Evolutionary conservation across 352 stramenopile species (phyloP).

Genomic region (Pythium sp.): DNA sequence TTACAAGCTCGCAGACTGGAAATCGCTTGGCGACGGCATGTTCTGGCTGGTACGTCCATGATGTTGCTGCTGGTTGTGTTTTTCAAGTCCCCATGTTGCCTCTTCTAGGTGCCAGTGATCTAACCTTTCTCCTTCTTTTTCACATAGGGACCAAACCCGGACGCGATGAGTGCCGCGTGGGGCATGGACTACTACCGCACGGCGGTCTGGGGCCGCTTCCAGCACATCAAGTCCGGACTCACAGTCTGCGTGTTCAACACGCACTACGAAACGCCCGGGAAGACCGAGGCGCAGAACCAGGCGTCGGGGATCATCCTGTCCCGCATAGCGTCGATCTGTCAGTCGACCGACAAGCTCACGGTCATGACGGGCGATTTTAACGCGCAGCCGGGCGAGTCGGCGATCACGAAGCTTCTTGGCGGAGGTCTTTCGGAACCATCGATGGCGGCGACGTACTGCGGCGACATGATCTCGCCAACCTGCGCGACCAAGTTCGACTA

Average conservation of each 20-base stretch:
- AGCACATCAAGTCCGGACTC: constrained; percentile 51
- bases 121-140: neutral
- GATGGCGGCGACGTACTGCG: constrained; percentile 59
- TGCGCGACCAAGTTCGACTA: constrained; percentile 79
- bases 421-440: constrained; percentile 44
- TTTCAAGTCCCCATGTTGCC: neutral
- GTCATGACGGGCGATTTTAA: constrained; percentile 74
- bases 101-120: too few relatives aligned
- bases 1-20: constrained; percentile 60
- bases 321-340: constrained; percentile 42
- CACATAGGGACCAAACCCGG: constrained; percentile 37
- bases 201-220: constrained; percentile 65
- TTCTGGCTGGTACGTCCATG: constrained; percentile 49
- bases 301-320: constrained; percentile 63
- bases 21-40: constrained; percentile 50
- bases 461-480: constrained; percentile 49
- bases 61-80: too few relatives aligned
- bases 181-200: constrained; percentile 75
- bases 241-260: constrained; percentile 79
- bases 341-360: constrained; percentile 54
- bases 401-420: constrained; percentile 51
- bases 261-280: constrained; percentile 79
- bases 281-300: constrained; percentile 66
- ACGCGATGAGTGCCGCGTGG: constrained; percentile 51
- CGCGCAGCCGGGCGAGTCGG: constrained; percentile 52